A percentile compares a stretch with the other conserved stretches of the same genome.
phyloP scores from a whole-genome alignment of 2,329 filamentous ascomycete genomes.

The Samsoniella hepiali region DNA sequence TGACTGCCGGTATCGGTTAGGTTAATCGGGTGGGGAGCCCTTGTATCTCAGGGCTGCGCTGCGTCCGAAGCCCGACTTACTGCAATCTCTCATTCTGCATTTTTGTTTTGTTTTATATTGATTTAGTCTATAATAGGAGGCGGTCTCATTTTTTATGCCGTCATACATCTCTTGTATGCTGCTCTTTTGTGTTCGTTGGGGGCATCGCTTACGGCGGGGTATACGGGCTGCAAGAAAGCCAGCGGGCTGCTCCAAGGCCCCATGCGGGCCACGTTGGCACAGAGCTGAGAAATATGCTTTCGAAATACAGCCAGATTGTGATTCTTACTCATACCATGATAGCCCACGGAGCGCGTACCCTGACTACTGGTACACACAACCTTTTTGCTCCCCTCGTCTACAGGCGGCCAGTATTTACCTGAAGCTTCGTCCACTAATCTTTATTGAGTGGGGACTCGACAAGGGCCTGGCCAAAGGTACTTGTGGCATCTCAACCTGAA shows the following conservation, averaged over 20 bases:
- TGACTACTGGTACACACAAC: too few species aligned
- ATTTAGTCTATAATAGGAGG: too few species aligned
- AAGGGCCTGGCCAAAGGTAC: neutral
- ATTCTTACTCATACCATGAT: neutral
- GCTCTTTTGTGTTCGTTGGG: too few species aligned
- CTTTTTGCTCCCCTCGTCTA: too few species aligned
- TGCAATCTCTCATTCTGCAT: too few species aligned
- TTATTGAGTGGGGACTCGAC: neutral
- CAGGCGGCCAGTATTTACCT: neutral
- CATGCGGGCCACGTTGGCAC: neutral
- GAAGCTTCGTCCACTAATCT: neutral
- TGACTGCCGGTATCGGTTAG: conserved; percentile 15
- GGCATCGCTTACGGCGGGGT: too few species aligned
- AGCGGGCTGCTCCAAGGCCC: too few species aligned
- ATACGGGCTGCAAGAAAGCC: too few species aligned
- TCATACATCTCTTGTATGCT: too few species aligned
- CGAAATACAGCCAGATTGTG: neutral
- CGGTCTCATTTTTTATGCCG: too few species aligned
- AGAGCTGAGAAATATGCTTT: neutral
- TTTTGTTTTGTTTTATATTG: neutral
- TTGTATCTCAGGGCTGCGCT: neutral
- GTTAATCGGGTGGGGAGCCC: neutral
- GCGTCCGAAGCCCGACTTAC: neutral
- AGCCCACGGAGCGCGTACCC: neutral
- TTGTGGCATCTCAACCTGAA: neutral